Percentiles rank a stretch among this genome's conserved stretches.
Conservation (phyloP, 1,284 basidiomycete species). For the Ustilago hordei region DNA sequence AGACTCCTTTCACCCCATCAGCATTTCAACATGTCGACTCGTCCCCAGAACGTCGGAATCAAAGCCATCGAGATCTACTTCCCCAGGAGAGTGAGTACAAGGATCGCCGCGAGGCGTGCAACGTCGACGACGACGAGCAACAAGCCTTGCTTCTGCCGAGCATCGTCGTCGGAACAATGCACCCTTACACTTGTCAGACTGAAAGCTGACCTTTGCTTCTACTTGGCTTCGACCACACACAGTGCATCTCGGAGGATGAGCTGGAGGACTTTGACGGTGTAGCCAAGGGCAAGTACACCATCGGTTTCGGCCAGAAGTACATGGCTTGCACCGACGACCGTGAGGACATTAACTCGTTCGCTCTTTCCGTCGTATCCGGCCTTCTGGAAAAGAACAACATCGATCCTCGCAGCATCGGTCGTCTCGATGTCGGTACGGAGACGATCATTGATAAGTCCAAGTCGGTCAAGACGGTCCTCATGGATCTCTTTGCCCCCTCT, state of each 20-base stretch:
- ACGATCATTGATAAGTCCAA: slow-evolving; percentile 99
- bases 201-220: slow-evolving; percentile 10
- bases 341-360: slow-evolving; percentile 99
- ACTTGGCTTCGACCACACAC: not conserved
- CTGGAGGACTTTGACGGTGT: slow-evolving; percentile 93
- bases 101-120: not conserved
- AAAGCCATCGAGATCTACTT: slow-evolving; percentile 94
- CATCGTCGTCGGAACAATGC: not conserved
- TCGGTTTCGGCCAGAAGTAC: slow-evolving; percentile 96
- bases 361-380: slow-evolving; percentile 79
- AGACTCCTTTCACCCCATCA: slow-evolving; percentile 21
- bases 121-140: slow-evolving; percentile 3
- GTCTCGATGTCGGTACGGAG: slow-evolving; percentile 97
- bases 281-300: slow-evolving; percentile 97
- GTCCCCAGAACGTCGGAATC: slow-evolving; percentile 91
- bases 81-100: slow-evolving; percentile 80
- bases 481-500: slow-evolving; percentile 92
- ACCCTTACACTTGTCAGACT: not conserved
- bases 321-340: slow-evolving; percentile 96
- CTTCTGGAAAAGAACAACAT: slow-evolving; percentile 95
- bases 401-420: slow-evolving; percentile 94
- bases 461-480: slow-evolving; percentile 96
- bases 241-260: slow-evolving; percentile 69
- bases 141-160: not conserved
- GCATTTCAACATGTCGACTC: slow-evolving; percentile 68